Percentiles rank a stretch among this genome's conserved stretches.
phyloP scores from a whole-genome alignment of 805 yeast genomes.

The Candida sphagnicola region DNA sequence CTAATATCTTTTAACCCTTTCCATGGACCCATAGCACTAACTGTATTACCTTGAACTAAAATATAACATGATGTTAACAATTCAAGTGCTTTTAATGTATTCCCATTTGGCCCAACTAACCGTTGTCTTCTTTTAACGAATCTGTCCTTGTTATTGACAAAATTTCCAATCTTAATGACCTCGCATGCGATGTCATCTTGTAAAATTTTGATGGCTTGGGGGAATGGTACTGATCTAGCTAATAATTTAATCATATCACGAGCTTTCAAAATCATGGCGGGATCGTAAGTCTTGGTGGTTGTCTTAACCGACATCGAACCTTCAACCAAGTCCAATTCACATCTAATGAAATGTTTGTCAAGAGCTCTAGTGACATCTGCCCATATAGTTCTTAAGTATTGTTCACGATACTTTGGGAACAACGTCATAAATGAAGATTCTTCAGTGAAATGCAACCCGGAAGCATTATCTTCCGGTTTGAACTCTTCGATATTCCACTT shows the following conservation, averaged over 20 bases:
- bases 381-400: conserved; percentile 86
- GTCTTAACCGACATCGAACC: conserved; percentile 98
- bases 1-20: conserved; percentile 89
- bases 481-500: conserved; percentile 91
- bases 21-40: conserved; percentile 93
- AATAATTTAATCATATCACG: conserved; percentile 89
- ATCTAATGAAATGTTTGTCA: conserved; percentile 70
- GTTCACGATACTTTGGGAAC: conserved; percentile 95
- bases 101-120: conserved; percentile 94
- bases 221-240: conserved; percentile 95
- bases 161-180: conserved; percentile 88
- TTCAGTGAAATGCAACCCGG: conserved; percentile 89
- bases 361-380: conserved; percentile 83
- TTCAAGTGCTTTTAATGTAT: conserved; percentile 93
- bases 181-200: conserved; percentile 95
- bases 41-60: conserved; percentile 96
- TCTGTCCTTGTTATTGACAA: conserved; percentile 86
- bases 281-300: conserved; percentile 92
- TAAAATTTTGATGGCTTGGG: conserved; percentile 88
- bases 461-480: conserved; percentile 80
- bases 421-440: conserved; percentile 93
- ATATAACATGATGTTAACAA: conserved; percentile 93
- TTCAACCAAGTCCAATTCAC: conserved; percentile 85
- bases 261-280: conserved; percentile 89
- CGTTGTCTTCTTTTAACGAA: conserved; percentile 95